Evolutionary conservation across 2,329 filamentous ascomycete genomes (phyloP), one percentile per base, ranked within the genome.

Genomic region (Colletotrichum viniferum): DNA sequence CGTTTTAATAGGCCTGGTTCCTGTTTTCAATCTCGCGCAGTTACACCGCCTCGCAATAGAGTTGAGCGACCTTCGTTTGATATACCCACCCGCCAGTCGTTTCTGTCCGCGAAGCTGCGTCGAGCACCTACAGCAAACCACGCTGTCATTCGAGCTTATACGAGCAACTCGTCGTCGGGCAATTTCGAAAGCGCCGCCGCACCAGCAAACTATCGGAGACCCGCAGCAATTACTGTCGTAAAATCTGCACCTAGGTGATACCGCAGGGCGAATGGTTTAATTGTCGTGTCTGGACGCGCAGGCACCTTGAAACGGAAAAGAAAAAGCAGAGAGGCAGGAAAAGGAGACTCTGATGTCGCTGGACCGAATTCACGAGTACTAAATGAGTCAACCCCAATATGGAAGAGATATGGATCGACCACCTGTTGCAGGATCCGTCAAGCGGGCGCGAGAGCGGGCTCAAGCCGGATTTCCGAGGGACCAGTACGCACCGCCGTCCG

Each of bases 351-450:
- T 78, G 79, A 81, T 79, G 80, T 78, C 77, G 76, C 67, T 77
- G 74, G 77, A 72, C 32, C 69, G 71, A 66, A 71, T 71, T 80
- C 77, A 78, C 76, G 71, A 79, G 77, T 80, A 78, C 81, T 87
- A 87, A 87, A 91, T 91, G 90, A 91, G 86, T 88, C 86, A 85
- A 82, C 80, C 81, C 80, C 87, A 90, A 86, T 83, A 91, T 90
- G 90, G 86, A 84, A 86, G 83, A 82, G 84, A 84, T 78, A 88
- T 88, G 88, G 89, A 90, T 77, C 84, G 84, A 82, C 80, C 84
- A 79, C 79, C 83, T 77, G 80, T 80, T 82, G 85, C 83, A 79
- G 88, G 88, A 80, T 90, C 90, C 76, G 87, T 90, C 79, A 88
- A 82, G 82, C 87, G 86, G 81, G 90, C 89, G 52, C 88, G 90